phyloP scores from a whole-genome alignment of 257 asterid species.

The Ocimum tenuiflorum region DNA sequence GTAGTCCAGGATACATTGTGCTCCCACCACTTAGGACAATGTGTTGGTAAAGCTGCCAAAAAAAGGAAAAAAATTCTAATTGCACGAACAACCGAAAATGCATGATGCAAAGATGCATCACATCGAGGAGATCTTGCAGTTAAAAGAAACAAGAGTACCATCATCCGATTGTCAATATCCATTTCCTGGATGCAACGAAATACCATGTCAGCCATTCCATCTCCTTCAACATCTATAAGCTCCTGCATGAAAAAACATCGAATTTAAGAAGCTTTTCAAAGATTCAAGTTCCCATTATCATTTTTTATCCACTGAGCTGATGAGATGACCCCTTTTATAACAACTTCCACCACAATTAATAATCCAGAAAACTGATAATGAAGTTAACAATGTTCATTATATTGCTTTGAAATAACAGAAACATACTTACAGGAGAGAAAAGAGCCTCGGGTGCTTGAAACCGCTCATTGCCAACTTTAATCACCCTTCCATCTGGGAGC shows the following conservation, averaged over 20 bases:
- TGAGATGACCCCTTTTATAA: not conserved
- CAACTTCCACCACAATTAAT: not conserved
- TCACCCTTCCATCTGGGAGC: conserved; percentile 98
- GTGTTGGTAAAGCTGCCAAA: conserved; percentile 85
- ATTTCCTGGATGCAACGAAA: conserved; percentile 96
- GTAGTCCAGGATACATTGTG: conserved; percentile 97
- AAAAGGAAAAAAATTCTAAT: conserved; percentile 11
- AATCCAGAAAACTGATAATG: not conserved
- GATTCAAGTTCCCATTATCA: too few species aligned
- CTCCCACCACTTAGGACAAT: conserved; percentile 97
- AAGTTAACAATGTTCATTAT: not conserved
- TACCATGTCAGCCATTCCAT: conserved; percentile 99
- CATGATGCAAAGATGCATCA: conserved; percentile 5
- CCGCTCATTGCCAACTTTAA: conserved; percentile 91
- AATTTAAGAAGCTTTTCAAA: not conserved
- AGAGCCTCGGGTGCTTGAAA: conserved; percentile 99
- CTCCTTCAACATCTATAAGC: conserved; percentile 97
- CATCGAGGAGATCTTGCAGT: conserved; percentile 9
- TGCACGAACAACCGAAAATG: conserved; percentile 19
- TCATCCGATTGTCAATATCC: conserved; percentile 98
- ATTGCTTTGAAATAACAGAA: conserved; percentile 16
- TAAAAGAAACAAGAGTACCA: conserved; percentile 38
- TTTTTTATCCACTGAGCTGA: not conserved
- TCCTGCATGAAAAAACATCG: conserved; percentile 48
- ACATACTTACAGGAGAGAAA: conserved; percentile 73